Base-by-base conservation (phyloP, 306 rosid genomes). In the Quillaja saponaria region DNA sequence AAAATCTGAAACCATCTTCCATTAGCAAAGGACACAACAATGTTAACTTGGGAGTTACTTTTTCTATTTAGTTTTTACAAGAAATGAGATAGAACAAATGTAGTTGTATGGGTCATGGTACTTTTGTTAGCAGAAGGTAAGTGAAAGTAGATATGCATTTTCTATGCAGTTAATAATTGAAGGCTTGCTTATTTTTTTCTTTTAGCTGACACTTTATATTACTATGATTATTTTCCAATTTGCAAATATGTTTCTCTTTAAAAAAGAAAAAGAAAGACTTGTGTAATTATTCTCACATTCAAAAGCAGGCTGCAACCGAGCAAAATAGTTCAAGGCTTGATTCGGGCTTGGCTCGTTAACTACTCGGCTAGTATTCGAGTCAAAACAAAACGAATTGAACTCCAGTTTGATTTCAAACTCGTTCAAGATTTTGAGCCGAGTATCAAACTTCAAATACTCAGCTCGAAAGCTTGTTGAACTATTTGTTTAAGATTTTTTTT, bases 1-100 rank as follows among this genome's bases (percentile, higher is more conserved):
- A 35, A 46, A 42, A 17, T 60, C 21, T 61, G 34, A 52, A 67
- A 35, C 49, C 53, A 16, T 34, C 13, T 31, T 42, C 40, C 60
- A 57, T 44, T 49, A 55, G 38, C 66, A 17, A 56, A 55, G 19
- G 13, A 20, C 13, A n/a, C 13, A n/a, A 35, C 10, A 38, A 25
- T 34, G 21, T 44, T 20, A 13, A 52, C 20, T 28, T 1, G 33
- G 33, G 52, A 42, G 14, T 33, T 13, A 59, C n/a, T 9, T 60
- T 53, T 44, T 1, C 31, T 8, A 31, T 64, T 34, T 20, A 8
- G 34, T 60, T 2, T 16, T 44, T 17, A 5, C 49, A 20, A 49
- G 17, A 12, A 28, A 28, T 20, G 55, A 10, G 39, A 38, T 35
- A 15, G 20, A 35, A 73, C 15, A 31, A 13, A 16, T 8, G 20